phyloP scores from a whole-genome alignment of 495 filamentous ascomycete genomes.

The Saxophila tyrrhenica region DNA sequence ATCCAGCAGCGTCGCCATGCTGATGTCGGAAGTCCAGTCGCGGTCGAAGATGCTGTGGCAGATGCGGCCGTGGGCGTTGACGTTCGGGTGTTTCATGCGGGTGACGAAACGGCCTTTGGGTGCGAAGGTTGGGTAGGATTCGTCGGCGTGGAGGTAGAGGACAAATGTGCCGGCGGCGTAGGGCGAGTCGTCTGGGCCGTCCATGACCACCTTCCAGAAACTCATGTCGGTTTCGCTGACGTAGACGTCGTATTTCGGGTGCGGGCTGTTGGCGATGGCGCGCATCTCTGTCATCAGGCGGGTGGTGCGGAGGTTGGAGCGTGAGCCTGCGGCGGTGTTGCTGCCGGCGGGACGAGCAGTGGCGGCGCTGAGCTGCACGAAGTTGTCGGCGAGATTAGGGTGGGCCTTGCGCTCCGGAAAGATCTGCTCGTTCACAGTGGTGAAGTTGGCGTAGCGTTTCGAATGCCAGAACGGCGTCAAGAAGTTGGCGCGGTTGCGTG shows the following conservation, averaged over 20 bases:
- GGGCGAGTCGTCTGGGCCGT: slow-evolving; percentile 21
- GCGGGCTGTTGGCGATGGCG: slow-evolving; percentile 8
- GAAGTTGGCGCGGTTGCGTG: not conserved
- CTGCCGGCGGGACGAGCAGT: not conserved
- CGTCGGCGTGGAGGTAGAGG: slow-evolving; percentile 25
- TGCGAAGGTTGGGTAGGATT: slow-evolving; percentile 15
- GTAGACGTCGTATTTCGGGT: slow-evolving; percentile 23
- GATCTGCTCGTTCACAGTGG: slow-evolving; percentile 20
- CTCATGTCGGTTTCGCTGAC: slow-evolving; percentile 25
- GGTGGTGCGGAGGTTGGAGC: slow-evolving; percentile 11
- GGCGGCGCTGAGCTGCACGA: slow-evolving; percentile 13
- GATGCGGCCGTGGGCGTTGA: slow-evolving; percentile 85
- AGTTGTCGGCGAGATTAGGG: slow-evolving; percentile 21
- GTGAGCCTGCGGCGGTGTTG: not conserved
- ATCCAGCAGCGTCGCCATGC: slow-evolving; percentile 5
- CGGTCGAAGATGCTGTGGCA: slow-evolving; percentile 38
- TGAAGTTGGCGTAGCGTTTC: slow-evolving; percentile 5
- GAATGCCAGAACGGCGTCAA: slow-evolving; percentile 4
- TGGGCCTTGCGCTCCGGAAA: slow-evolving; percentile 25
- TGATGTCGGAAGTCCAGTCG: slow-evolving; percentile 19
- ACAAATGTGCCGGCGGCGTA: slow-evolving; percentile 21
- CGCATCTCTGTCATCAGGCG: slow-evolving; percentile 21
- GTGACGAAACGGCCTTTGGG: slow-evolving; percentile 53
- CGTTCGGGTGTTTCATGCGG: slow-evolving; percentile 87
- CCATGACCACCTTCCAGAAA: slow-evolving; percentile 29